These are phyloP conservation scores for Diaporthe vexans DNA, from an alignment of 2,329 filamentous ascomycete species.

Conservation along the genomic window DNA sequence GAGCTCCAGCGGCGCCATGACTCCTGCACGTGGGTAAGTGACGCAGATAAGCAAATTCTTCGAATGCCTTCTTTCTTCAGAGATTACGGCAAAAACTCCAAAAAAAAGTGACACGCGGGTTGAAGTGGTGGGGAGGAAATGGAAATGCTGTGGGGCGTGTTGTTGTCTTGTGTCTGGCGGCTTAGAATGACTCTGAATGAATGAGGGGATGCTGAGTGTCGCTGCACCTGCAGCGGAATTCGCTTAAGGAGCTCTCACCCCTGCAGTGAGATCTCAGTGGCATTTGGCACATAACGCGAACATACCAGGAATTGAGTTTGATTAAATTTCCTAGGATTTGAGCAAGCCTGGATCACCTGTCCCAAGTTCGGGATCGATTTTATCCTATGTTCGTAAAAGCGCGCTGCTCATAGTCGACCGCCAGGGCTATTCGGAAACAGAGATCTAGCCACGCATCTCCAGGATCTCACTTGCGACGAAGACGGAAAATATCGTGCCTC, in stretches of 20 bases:
- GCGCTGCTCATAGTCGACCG: background rate
- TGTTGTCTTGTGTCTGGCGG: background rate
- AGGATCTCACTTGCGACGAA: background rate
- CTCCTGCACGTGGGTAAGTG: no score
- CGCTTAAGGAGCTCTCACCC: background rate
- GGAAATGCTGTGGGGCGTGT: background rate
- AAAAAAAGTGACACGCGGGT: background rate
- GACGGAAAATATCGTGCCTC: no score
- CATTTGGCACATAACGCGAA: background rate
- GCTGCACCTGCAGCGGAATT: background rate
- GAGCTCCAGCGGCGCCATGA: conserved; percentile 59
- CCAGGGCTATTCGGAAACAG: background rate
- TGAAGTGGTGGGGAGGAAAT: background rate
- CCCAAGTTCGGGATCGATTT: background rate
- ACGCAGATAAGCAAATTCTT: rapidly evolving
- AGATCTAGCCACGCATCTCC: background rate
- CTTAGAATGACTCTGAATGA: background rate
- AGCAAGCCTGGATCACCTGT: background rate
- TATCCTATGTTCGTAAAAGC: background rate
- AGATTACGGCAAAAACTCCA: no score
- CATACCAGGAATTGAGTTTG: background rate
- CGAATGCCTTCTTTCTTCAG: background rate
- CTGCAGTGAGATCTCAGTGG: background rate
- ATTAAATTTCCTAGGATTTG: background rate
- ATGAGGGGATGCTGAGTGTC: background rate